These are phyloP conservation scores for Aspergillus puulaauensis DNA, from an alignment of 2,329 filamentous ascomycete genomes.

Conservation along the genomic window DNA sequence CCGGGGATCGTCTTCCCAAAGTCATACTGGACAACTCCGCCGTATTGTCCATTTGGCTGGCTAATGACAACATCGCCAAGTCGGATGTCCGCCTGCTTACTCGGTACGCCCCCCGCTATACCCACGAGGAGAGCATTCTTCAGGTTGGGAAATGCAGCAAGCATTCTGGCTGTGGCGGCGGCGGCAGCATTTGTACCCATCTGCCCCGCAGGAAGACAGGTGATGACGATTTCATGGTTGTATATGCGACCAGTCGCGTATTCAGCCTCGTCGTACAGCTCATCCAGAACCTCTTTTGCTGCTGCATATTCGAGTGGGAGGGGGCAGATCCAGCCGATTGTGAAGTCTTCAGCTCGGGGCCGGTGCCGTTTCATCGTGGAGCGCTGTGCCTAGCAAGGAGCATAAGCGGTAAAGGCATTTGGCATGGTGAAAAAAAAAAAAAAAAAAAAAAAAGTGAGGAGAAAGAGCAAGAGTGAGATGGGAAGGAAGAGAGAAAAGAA, in stretches of 20 bases:
- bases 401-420: neutral
- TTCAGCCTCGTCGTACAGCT: conserved; percentile 1
- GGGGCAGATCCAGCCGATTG: conserved; percentile 2
- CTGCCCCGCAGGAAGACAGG: neutral
- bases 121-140: neutral
- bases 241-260: conserved; percentile 3
- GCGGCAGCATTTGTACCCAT: conserved; percentile 1
- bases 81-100: neutral
- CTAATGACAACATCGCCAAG: conserved; percentile 3
- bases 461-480: neutral
- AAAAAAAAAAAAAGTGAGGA: neutral
- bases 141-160: neutral
- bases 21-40: conserved; percentile 8
- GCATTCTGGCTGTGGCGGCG: neutral
- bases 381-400: neutral
- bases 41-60: neutral
- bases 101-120: neutral
- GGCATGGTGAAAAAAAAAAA: too few species aligned
- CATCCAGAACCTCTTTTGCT: neutral
- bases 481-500: neutral
- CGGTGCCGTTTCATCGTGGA: neutral
- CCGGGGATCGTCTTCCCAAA: conserved; percentile 6
- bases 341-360: neutral
- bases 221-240: neutral
- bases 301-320: conserved; percentile 2